These are phyloP conservation scores for Paecilomyces variotii DNA, from an alignment of 2,329 filamentous ascomycete genomes.

Conservation along the genomic window DNA sequence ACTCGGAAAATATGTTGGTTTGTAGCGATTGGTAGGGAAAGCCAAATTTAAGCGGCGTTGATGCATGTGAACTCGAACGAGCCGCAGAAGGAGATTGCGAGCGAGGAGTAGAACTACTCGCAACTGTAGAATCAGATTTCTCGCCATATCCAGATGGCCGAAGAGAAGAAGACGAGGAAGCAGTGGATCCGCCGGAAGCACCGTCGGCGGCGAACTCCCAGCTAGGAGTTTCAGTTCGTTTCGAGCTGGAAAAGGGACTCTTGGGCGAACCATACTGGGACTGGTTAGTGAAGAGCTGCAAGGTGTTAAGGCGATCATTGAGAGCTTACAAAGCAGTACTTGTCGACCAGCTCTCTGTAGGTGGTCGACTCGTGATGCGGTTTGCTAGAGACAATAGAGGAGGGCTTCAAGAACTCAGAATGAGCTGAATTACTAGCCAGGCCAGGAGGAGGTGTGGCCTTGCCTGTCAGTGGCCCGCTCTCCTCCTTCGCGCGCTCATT, in stretches of 20 bases:
- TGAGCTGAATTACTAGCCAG: conserved; percentile 6
- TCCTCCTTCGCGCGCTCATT: conserved; percentile 8
- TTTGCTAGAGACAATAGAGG: conserved; percentile 52
- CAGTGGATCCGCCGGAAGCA: neutral
- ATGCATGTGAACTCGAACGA: conserved; percentile 29
- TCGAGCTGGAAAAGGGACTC: neutral
- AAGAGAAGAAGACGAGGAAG: conserved; percentile 4
- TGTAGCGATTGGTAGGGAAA: conserved; percentile 37
- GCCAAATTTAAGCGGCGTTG: conserved; percentile 31
- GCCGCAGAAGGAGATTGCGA: conserved; percentile 36
- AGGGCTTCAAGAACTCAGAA: conserved; percentile 36
- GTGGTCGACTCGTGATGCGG: conserved; percentile 74
- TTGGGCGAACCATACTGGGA: conserved; percentile 45
- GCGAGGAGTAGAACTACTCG: conserved; percentile 31
- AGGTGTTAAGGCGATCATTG: conserved; percentile 35
- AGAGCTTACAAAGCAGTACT: conserved; percentile 94
- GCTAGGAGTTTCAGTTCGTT: neutral
- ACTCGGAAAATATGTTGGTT: conserved; percentile 38
- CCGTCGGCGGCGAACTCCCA: neutral
- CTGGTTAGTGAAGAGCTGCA: conserved; percentile 28
- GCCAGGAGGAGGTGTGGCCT: conserved; percentile 13
- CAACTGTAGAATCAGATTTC: conserved; percentile 15
- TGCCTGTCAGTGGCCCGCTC: conserved; percentile 8
- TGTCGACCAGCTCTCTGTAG: conserved; percentile 95
- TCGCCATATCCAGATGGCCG: neutral